These are phyloP conservation scores for Cutaneotrichosporon cutaneum DNA, from an alignment of 1,284 basidiomycete species.

Conservation along the genomic window DNA sequence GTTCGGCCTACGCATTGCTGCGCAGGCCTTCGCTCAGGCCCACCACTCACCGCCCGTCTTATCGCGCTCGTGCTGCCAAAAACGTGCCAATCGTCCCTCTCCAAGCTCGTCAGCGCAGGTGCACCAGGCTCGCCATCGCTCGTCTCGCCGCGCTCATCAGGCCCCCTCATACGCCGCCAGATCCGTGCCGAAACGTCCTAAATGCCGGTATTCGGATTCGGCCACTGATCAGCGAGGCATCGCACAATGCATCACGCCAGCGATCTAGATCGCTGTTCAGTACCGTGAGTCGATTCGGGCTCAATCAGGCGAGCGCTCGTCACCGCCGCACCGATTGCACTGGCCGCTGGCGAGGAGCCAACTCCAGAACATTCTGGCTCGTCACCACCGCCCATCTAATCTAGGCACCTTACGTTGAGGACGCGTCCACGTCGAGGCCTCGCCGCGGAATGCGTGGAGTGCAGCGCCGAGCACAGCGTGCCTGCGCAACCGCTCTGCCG, in stretches of 20 bases:
- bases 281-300: background rate
- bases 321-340: background rate
- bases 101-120: background rate
- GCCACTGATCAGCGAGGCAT: background rate
- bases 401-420: background rate
- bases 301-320: background rate
- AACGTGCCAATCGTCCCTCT: background rate
- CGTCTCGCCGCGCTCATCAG: background rate
- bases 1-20: no score
- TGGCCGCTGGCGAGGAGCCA: background rate
- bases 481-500: background rate
- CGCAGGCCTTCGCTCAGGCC: no score
- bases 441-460: background rate
- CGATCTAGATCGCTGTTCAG: background rate
- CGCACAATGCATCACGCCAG: conserved; percentile 2
- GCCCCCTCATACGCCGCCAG: background rate
- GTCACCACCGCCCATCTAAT: background rate
- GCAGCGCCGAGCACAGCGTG: background rate
- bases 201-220: background rate
- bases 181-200: no score
- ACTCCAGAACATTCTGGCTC: background rate
- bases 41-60: background rate
- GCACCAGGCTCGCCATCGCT: background rate
- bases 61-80: background rate
- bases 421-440: background rate